A percentile compares a stretch with the other conserved stretches of the same genome.
These are phyloP conservation scores for Boletales sp. DNA, from an alignment of 768 basidiomycete species.

Conservation along the genomic window DNA sequence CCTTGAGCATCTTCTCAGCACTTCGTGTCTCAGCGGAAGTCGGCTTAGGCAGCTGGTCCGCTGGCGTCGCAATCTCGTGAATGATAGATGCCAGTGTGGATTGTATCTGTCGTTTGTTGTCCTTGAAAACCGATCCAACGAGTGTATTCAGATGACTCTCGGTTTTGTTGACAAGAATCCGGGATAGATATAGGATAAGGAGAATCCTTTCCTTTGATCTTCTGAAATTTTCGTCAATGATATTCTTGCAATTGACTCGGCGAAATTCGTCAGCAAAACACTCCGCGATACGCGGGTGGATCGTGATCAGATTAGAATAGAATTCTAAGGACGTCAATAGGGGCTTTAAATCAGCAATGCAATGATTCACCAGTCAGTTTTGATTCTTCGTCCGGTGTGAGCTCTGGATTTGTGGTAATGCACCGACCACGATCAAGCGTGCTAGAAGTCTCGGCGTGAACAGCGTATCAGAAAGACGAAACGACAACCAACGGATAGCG, in stretches of 20 bases:
- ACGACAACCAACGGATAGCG: slow-evolving; percentile 17
- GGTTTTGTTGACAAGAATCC: slow-evolving; percentile 8
- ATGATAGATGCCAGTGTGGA: slow-evolving; percentile 15
- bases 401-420: slow-evolving; percentile 8
- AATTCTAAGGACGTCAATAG: slow-evolving; percentile 6
- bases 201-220: slow-evolving; percentile 23
- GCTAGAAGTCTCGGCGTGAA: slow-evolving; percentile 5
- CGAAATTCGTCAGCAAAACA: slow-evolving; percentile 17
- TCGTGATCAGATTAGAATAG: slow-evolving; percentile 12
- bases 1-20: slow-evolving; percentile 22
- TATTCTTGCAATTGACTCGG: slow-evolving; percentile 9
- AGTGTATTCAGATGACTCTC: slow-evolving; percentile 13
- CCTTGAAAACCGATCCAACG: slow-evolving; percentile 12
- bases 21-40: slow-evolving; percentile 7
- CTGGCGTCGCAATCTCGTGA: slow-evolving; percentile 4
- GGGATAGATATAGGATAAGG: slow-evolving; percentile 15
- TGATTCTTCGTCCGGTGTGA: slow-evolving; percentile 13
- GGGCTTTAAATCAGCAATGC: not conserved
- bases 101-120: slow-evolving; percentile 11
- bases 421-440: slow-evolving; percentile 17
- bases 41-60: slow-evolving; percentile 1
- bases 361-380: slow-evolving; percentile 9
- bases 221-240: slow-evolving; percentile 18
- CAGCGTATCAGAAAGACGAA: not conserved
- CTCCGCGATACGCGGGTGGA: slow-evolving; percentile 19